Percentiles rank a stretch among this genome's conserved stretches.
These are phyloP conservation scores for Phytophthora ohioensis DNA, from an alignment of 352 stramenopile species.

Conservation along the genomic window DNA sequence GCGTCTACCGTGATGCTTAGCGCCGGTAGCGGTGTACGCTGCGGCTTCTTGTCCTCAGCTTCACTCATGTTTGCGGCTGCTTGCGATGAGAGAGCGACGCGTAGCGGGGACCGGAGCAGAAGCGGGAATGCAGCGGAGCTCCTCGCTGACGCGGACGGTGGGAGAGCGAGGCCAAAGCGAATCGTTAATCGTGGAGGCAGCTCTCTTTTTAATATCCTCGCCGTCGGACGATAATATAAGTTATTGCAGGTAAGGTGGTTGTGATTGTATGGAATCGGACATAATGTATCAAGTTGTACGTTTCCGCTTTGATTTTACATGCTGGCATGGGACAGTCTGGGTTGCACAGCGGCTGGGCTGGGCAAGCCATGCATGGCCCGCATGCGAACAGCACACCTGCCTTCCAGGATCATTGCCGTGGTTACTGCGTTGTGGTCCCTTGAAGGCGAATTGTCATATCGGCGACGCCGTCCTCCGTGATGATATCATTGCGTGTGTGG, in stretches of 20 bases:
- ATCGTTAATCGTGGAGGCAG: neutral
- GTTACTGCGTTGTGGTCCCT: constrained; percentile 2
- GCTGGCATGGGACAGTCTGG: constrained; percentile 18
- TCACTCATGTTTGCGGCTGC: constrained; percentile 6
- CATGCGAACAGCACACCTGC: constrained; percentile 8
- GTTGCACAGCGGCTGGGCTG: constrained; percentile 22
- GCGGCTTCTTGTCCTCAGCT: constrained; percentile 14
- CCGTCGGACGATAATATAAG: constrained; percentile 13
- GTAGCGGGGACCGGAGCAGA: constrained; percentile 1
- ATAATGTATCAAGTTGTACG: neutral
- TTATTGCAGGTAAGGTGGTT: constrained; percentile 1
- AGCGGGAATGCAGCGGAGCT: constrained; percentile 15
- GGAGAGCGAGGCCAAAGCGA: constrained; percentile 18
- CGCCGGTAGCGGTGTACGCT: constrained; percentile 32
- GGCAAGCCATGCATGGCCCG: neutral
- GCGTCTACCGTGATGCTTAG: constrained; percentile 46
- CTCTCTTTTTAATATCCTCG: constrained; percentile 24
- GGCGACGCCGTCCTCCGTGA: neutral
- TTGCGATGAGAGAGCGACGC: neutral
- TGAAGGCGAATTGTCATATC: constrained; percentile 9
- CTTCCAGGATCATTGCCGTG: constrained; percentile 8
- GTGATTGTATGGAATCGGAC: too few species aligned
- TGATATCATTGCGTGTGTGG: neutral
- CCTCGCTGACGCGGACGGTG: constrained; percentile 14
- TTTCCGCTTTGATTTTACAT: neutral